A percentile compares a stretch with the other conserved stretches of the same genome.
phyloP scores from a whole-genome alignment of 208 protist species.

The Trichomonas gallinae region DNA sequence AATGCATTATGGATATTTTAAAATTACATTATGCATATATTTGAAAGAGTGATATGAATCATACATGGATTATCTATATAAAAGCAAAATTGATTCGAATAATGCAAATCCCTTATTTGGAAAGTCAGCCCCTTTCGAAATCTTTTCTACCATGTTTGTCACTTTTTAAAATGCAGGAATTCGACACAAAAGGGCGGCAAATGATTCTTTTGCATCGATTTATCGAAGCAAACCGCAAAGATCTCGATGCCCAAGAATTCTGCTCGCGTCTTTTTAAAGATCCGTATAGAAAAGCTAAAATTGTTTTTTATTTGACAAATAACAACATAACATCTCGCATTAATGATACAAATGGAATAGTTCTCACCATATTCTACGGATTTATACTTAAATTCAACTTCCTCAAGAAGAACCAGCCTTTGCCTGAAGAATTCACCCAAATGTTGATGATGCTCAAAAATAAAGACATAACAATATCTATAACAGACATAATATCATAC shows the following conservation, averaged over 20 bases:
- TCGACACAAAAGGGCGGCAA: not conserved
- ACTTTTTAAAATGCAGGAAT: not conserved
- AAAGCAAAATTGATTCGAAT: too few species aligned
- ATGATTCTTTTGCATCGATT: not conserved
- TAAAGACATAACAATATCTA: not conserved
- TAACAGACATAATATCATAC: not conserved
- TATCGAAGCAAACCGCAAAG: not conserved
- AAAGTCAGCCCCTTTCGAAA: too few species aligned
- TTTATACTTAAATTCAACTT: not conserved
- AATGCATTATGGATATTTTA: too few species aligned
- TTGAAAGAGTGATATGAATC: too few species aligned
- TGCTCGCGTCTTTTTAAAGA: not conserved
- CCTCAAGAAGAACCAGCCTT: not conserved
- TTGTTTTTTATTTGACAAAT: not conserved
- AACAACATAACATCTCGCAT: not conserved
- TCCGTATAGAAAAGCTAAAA: not conserved
- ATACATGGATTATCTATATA: too few species aligned
- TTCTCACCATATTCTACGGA: not conserved
- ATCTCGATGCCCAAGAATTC: not conserved
- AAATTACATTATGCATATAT: too few species aligned
- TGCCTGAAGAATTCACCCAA: not conserved
- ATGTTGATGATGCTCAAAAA: not conserved
- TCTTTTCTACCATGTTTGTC: too few species aligned
- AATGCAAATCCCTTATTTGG: too few species aligned
- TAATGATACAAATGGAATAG: not conserved